Conservation (phyloP, 2,329 filamentous ascomycete genomes). For the Fusarium sp. region DNA sequence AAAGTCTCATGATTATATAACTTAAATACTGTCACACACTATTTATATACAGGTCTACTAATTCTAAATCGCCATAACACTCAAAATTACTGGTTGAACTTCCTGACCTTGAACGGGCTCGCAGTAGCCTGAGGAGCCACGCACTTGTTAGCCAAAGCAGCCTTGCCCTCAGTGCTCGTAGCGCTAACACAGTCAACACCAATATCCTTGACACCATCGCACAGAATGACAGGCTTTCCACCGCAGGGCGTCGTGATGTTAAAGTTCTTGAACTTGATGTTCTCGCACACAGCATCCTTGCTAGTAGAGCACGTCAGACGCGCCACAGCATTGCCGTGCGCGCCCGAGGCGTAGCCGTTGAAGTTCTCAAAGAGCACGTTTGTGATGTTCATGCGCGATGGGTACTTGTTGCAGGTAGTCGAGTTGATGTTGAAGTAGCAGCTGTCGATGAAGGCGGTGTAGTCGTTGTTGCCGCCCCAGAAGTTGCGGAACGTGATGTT, state of each 20-base stretch:
- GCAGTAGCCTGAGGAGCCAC: slow-evolving; percentile 25
- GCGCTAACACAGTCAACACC: slow-evolving; percentile 39
- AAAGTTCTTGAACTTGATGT: slow-evolving; percentile 42
- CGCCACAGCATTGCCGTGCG: slow-evolving; percentile 39
- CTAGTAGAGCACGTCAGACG: slow-evolving; percentile 38
- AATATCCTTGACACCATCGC: slow-evolving; percentile 40
- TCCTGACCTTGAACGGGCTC: slow-evolving; percentile 33
- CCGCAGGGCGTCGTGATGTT: slow-evolving; percentile 40
- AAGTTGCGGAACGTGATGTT: slow-evolving; percentile 45
- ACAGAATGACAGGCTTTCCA: slow-evolving; percentile 34
- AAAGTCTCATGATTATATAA: too few species aligned
- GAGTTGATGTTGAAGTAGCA: slow-evolving; percentile 44
- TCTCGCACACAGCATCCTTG: slow-evolving; percentile 41
- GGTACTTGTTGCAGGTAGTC: slow-evolving; percentile 33
- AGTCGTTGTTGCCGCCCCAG: slow-evolving; percentile 43
- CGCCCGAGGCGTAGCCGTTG: slow-evolving; percentile 40
- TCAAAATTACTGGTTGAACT: slow-evolving; percentile 11
- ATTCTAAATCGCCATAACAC: rapidly evolving
- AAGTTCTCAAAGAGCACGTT: slow-evolving; percentile 45
- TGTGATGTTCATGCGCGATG: slow-evolving; percentile 43
- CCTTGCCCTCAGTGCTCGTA: slow-evolving; percentile 30
- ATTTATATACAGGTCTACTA: neutral
- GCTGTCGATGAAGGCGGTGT: slow-evolving; percentile 40
- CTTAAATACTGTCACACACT: too few species aligned
- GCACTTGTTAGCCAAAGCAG: slow-evolving; percentile 39